phyloP scores from a whole-genome alignment of 805 yeast species.

The Babjeviella inositovora region DNA sequence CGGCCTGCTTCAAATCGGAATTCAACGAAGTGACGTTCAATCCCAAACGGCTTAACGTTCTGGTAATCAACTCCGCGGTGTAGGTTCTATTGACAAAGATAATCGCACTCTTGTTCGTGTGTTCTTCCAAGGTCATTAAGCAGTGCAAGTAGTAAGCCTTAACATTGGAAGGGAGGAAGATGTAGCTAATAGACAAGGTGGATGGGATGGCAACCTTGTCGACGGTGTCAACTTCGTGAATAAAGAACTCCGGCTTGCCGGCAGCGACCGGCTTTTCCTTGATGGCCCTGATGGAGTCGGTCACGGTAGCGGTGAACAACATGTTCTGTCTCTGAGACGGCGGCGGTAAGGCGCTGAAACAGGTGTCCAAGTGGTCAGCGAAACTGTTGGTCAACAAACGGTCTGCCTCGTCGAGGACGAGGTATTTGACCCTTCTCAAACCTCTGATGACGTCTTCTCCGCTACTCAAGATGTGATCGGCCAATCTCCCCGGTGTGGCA shows the following conservation, averaged over 20 bases:
- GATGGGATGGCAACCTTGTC: slow-evolving; percentile 74
- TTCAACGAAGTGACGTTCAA: slow-evolving; percentile 81
- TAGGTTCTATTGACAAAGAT: slow-evolving; percentile 84
- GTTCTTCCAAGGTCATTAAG: slow-evolving; percentile 44
- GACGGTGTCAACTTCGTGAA: slow-evolving; percentile 61
- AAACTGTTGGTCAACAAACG: slow-evolving; percentile 74
- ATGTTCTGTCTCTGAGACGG: slow-evolving; percentile 71
- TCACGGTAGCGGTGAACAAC: slow-evolving; percentile 89
- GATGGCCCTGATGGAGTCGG: slow-evolving; percentile 76
- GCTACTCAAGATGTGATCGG: slow-evolving; percentile 76
- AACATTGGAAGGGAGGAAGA: slow-evolving; percentile 74
- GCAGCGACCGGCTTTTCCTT: slow-evolving; percentile 44
- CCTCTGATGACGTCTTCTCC: slow-evolving; percentile 83
- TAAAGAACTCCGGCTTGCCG: slow-evolving; percentile 37
- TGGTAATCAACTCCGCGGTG: slow-evolving; percentile 76
- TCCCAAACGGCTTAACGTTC: slow-evolving; percentile 59
- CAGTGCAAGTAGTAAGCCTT: slow-evolving; percentile 78
- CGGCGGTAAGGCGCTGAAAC: slow-evolving; percentile 59
- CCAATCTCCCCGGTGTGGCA: slow-evolving; percentile 95
- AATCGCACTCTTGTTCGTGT: slow-evolving; percentile 53
- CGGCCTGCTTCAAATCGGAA: slow-evolving; percentile 87
- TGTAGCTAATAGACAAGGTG: slow-evolving; percentile 45
- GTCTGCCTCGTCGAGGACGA: slow-evolving; percentile 95
- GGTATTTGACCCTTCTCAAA: slow-evolving; percentile 56
- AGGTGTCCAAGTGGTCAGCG: slow-evolving; percentile 58